Evolutionary conservation across 2,329 filamentous ascomycete species (phyloP), one percentile per base, ranked within the genome.

Genomic region (Cadophora gregata): DNA sequence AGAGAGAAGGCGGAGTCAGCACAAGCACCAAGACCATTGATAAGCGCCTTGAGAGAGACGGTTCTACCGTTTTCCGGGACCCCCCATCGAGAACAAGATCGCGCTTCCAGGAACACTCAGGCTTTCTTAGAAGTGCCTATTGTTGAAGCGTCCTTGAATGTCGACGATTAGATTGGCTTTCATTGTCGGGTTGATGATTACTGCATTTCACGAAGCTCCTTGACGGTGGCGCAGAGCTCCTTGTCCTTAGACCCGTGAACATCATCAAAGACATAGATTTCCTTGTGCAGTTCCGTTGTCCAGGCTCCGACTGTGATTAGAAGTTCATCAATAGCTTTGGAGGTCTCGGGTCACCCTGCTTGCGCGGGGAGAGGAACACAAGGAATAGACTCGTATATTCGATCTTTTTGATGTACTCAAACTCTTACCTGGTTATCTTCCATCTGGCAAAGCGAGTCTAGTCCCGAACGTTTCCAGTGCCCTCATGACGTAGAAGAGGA

Each of bases 21-120:
- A 27, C 83, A 81, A 16, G 80, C 76, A 71, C 85, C 86, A 0
- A 91, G 81, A 59, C 80, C 82, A 71, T 89, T 83, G 86, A 92
- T 91, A 72, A 88, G 86, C 0, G 89, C 89, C 78, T 91, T 91
- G 79, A 91, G 88, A 33, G 84, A 86, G 68, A 91, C 89, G 0
- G 89, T 91, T 79, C 91, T 92, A 6, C 89, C 89, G 65, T 91
- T 91, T n/a, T 84, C 84, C 0, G 84, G 88, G 0, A 87, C 85
- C 0, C 85, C 0, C 88, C 89, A 67, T 90, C 84, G 73, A 89
- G 89, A 66, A 92, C 90, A 50, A 91, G 79, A 0, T 89, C 89
- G 25, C 89, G 72, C 79, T 82, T 92, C 91, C 89, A 90, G 89
- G 89, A 86, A 91, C 88, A 67, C 83, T 82, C 24, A 91, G 80